Evolutionary conservation across 2,329 filamentous ascomycete genomes (phyloP), one percentile per base, ranked within the genome.

Genomic region (Aspergillus unguis): DNA sequence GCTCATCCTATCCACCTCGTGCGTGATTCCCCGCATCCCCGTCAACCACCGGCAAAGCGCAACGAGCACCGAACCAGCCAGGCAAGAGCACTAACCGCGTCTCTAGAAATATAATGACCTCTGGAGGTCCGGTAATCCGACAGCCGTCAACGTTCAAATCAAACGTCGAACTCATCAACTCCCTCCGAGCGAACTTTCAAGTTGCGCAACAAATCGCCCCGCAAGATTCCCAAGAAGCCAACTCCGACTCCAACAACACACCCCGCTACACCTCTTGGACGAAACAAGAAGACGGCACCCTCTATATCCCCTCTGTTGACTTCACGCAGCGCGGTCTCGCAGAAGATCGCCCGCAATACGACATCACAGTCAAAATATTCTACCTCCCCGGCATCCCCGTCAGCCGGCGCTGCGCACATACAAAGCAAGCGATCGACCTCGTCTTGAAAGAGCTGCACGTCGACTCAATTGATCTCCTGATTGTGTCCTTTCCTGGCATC

Each of bases 301-400:
- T 92, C 42, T 92, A 87, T 67, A 82, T 96, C 37, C 92, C 92
- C 43, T 82, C 86, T 37, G 84, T 92, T 67, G 84, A 90, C 70
- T 88, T 87, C 78, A 77, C 82, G 9, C 75, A 81, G 29, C 84
- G 83, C 3, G 87, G 87, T 0, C 77, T 99, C 42, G 79, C 84
- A 31, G 94, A 99, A 67, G 91, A 95, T 61, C 79, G 87, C 27
- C 79, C 82, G 54, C 85, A 91, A 61, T 99, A 99, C 76, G 91
- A 96, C 67, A 91, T 96, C 65, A 96, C 92, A 0, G 86, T 94
- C 56, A 99, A 99, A 74, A 75, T 99, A 25, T 99, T 99, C 77
- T 95, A 94, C 72, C 80, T 97, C 28, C 87, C 90, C 3, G 83
- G 82, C 17, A 82, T 89, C 48, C 79, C 85, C 7, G 75, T 83